These are phyloP conservation scores for Microbotryum scabiosae DNA, from an alignment of 1,284 basidiomycete species.

Conservation along the genomic window DNA sequence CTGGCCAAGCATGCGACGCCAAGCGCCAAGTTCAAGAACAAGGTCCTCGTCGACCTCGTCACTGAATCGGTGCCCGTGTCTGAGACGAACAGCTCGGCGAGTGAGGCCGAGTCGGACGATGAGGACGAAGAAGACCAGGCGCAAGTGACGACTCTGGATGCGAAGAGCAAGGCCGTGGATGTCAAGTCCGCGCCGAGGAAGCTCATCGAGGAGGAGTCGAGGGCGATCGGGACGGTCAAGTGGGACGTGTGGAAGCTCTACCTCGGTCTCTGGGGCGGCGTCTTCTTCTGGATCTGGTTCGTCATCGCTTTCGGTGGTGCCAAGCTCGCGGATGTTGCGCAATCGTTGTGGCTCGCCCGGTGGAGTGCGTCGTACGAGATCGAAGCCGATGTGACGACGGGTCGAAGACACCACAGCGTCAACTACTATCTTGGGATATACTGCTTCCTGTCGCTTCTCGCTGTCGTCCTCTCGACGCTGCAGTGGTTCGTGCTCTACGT, in stretches of 20 bases:
- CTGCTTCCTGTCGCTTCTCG: constrained; percentile 45
- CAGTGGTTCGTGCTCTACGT: constrained; percentile 46
- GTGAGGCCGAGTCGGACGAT: constrained; percentile 19
- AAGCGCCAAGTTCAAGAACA: constrained; percentile 7
- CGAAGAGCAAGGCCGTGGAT: constrained; percentile 42
- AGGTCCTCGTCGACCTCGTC: constrained; percentile 21
- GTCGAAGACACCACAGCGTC: constrained; percentile 36
- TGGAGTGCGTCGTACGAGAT: constrained; percentile 25
- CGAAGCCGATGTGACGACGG: neutral
- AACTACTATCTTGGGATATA: constrained; percentile 70
- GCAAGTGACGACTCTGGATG: constrained; percentile 20
- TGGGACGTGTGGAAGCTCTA: constrained; percentile 73
- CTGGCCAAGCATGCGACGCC: constrained; percentile 21
- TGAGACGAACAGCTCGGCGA: constrained; percentile 24
- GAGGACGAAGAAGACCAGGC: constrained; percentile 8
- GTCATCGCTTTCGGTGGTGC: constrained; percentile 52
- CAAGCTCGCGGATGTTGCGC: constrained; percentile 60
- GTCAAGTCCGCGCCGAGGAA: constrained; percentile 60
- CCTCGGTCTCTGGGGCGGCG: constrained; percentile 42
- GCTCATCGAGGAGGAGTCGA: constrained; percentile 80
- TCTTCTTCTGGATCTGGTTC: constrained; percentile 65
- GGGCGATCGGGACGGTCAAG: constrained; percentile 72
- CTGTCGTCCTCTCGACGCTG: constrained; percentile 56
- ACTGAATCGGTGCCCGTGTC: constrained; percentile 9
- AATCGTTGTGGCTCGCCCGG: constrained; percentile 30